Evolutionary conservation across 768 basidiomycete genomes (phyloP), one percentile per base, ranked within the genome.

Genomic region (Leucocoprinus sp.): DNA sequence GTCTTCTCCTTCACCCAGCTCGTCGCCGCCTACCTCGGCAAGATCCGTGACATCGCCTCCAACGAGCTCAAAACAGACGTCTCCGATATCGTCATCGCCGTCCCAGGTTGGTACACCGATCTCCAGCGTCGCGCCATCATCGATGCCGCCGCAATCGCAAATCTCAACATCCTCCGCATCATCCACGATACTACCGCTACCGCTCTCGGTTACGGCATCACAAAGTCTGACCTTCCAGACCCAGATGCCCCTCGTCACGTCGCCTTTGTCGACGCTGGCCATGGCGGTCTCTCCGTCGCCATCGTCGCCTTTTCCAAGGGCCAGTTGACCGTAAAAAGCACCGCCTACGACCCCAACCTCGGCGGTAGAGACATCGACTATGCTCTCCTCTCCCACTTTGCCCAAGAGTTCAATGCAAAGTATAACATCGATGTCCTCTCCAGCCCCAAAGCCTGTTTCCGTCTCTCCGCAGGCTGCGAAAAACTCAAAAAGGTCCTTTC

Each of bases 161-260:
- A 85, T 48, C 77, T 98, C 50, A 96, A 92, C 64, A 69, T 80
- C 52, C 87, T 98, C 50, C 89, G 95, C 42, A 76, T 99, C 64
- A 91, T 98, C 72, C 97, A 97, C 70, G 96, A 98, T 63, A 83
- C 85, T 46, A 98, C 95, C 51, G 96, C 95, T 43, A 77, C 84
- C 47, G 96, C 96, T 31, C 84, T 99, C 62, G 92, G 90, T 42
- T 99, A 95, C 68, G 96, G 96, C 54, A 98, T 98, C 74, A 99
- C 95, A 54, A 99, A 99, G 68, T 80, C 86, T 21, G 96, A 99
- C 63, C 82, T 99, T 35, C 96, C 96, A 17, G 81, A 84, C 11
- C 62, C 80, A 26, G 92, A 93, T 51, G 68, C 63, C 53, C 84
- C 93, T 0, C 77, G 84, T 26, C 76, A 96, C 62, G 82, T 99